Conservation (phyloP, 2,329 filamentous ascomycete genomes). For the Aspergillus sp. region DNA sequence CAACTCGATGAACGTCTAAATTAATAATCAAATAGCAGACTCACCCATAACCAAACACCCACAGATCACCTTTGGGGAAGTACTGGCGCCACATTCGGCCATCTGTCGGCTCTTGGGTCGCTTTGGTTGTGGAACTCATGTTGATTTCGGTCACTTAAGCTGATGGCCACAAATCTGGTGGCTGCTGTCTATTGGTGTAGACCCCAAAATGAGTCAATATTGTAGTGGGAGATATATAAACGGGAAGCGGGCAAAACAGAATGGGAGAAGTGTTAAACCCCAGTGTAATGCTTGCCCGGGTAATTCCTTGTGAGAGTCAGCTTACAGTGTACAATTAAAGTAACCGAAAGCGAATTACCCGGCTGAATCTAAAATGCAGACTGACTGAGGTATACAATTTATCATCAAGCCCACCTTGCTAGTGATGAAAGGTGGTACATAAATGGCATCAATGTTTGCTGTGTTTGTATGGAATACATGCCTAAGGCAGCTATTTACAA, state of each 20-base stretch:
- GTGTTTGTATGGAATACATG: constrained; percentile 3
- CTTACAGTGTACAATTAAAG: not conserved
- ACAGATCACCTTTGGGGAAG: constrained; percentile 67
- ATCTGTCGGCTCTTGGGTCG: constrained; percentile 25
- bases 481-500: constrained; percentile 1
- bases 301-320: not conserved
- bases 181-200: not conserved
- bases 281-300: not conserved
- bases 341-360: not conserved
- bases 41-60: constrained; percentile 97
- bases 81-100: constrained; percentile 44
- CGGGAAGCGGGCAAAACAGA: not conserved
- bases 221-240: not conserved
- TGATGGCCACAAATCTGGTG: not conserved
- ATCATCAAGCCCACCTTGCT: not conserved
- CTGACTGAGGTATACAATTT: not conserved
- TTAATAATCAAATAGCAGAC: constrained; percentile 26
- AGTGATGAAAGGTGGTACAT: constrained; percentile 6
- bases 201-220: not conserved
- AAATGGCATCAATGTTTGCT: constrained; percentile 14
- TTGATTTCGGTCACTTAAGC: not conserved
- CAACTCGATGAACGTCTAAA: constrained; percentile 2
- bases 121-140: constrained; percentile 14
- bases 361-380: not conserved
- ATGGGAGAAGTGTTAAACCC: not conserved